phyloP scores from a whole-genome alignment of 2,329 filamentous ascomycete genomes.

The Fusarium oligoseptatum region DNA sequence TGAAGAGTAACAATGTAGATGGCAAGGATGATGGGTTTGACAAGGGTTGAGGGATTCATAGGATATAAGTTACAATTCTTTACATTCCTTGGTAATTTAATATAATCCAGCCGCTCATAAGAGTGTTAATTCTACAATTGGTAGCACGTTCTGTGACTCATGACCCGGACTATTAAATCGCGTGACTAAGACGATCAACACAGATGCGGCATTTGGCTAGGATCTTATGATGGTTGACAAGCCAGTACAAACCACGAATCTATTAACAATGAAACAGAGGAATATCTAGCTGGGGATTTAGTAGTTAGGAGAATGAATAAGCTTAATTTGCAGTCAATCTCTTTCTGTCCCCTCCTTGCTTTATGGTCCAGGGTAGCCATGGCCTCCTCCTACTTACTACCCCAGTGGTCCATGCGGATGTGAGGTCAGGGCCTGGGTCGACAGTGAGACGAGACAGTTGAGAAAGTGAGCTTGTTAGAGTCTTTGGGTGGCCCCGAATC shows the following conservation, averaged over 20 bases:
- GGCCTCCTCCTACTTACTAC: too few species aligned
- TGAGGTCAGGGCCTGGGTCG: neutral
- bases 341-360: too few species aligned
- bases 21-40: neutral
- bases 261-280: neutral
- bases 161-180: neutral
- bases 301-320: too few species aligned
- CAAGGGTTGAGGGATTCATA: neutral
- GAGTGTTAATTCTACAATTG: neutral
- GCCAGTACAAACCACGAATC: neutral
- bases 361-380: too few species aligned
- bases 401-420: too few species aligned
- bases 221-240: neutral
- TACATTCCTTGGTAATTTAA: neutral
- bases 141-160: neutral
- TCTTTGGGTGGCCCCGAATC: neutral
- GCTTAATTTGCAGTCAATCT: neutral
- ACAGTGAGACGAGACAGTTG: too few species aligned
- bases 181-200: neutral
- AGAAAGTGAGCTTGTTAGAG: neutral
- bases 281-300: too few species aligned
- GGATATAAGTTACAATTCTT: neutral
- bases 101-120: neutral
- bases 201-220: neutral
- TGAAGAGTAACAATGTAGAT: neutral